Evolutionary conservation across 192 early-diverging fungal genomes (phyloP), one percentile per base, ranked within the genome.

Genomic region (Backusella luteola): DNA sequence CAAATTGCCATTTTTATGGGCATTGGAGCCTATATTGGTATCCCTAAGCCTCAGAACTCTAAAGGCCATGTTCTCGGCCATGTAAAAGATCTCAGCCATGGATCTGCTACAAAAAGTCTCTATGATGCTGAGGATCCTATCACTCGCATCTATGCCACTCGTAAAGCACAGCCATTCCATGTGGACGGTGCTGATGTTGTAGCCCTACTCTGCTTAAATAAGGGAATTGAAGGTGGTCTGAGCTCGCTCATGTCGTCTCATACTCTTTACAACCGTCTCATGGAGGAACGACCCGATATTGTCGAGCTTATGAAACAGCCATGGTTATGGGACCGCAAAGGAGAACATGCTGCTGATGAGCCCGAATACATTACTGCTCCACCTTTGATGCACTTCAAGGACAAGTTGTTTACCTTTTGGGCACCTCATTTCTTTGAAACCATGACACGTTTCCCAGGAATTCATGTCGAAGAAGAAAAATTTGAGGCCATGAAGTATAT

Each of bases 81-180:
- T 39, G 77, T 84, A 23, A 81, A 81, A n/a, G 80, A 81, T 71
- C 52, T 81, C 5, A 73, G 73, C 6, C 67, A 36, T 59, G 76
- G 76, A 14, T 80, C 79, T 3, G 42, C 59, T 21, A 80, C 79
- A 23, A 80, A 80, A n/a, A 21, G 38, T 21, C 56, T 77, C 0
- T 81, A 81, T 29, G 41, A 81, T 67, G 68, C 67, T 4, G 52
- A 81, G n/a, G 73, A 81, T 21, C 80, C 80, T 0, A 75, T 73
- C 11, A 81, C 80, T 29, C 80, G 80, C 66, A 77, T 81, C 14
- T 78, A 84, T 73, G 81, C 80, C 17, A 84, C 83, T 12, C 69
- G 80, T 38, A 81, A 82, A 59, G 83, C 80, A 19, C 83, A 84
- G 67, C 83, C 77, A 15, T 84, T 82, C 69, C 83, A 84, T 42